Evolutionary conservation across 2,329 filamentous ascomycete genomes (phyloP), one percentile per base, ranked within the genome.

Genomic region (Oidium heveae): DNA sequence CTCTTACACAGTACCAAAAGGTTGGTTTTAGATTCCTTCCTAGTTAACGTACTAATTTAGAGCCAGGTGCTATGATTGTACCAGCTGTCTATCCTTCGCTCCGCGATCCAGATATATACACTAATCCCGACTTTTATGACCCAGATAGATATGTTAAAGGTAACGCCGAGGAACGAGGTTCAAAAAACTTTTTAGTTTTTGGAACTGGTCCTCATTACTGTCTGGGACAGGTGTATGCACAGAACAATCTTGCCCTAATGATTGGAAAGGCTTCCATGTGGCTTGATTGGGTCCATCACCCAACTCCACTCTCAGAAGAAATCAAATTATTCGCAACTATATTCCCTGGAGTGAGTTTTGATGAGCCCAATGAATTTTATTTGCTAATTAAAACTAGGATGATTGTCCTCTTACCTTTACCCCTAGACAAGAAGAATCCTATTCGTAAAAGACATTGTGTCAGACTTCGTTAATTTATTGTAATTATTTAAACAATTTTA

Each of bases 241-340:
- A 86, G 67, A 73, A 87, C 57, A 94, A 94, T 69, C 71, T 98
- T 62, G 89, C 85, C 65, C 77, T 86, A 50, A 84, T 94, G 75
- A 76, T 94, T 63, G 88, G 87, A 65, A 94, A 91, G 75, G 88
- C 87, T 9, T 84, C 85, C 59, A 74, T 94, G 67, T 73, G 80
- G 65, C 73, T 96, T 61, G 80, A 96, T 68, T 96, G 89, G 89
- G 76, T 80, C 67, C 91, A 98, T 68, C 79, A 86, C 66, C 70
- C 86, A 18, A 96, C 91, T 12, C 79, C 84, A 0, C 65, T 73
- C 56, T 94, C 86, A 0, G 91, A 98, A 71, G 82, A 94, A 68
- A 96, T 98, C 69, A 89, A 94, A 72, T 89, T 96, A 61, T 98
- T 96, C 70, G 91, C 91, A 43, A 95, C 87, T 32, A 94, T 98